Conservation (phyloP, 768 basidiomycete genomes). For the Hirschioporus abietinus region DNA sequence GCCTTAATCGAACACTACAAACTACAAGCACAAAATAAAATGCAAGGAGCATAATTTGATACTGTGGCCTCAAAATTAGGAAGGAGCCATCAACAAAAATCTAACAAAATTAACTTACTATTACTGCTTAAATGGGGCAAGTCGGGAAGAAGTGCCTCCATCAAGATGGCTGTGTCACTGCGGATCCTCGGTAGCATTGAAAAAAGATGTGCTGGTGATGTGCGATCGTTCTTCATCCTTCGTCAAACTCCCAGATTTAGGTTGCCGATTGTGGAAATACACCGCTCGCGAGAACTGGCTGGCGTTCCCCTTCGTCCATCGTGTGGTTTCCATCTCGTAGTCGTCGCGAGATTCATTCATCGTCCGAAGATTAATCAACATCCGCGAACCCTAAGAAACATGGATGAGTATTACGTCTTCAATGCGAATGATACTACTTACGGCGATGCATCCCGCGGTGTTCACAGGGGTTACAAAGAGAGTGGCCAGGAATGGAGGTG, state of each 20-base stretch:
- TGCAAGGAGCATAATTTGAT: no score
- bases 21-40: no score
- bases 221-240: background rate
- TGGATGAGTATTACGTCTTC: background rate
- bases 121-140: no score
- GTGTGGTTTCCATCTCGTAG: background rate
- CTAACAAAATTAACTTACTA: background rate
- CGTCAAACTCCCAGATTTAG: background rate
- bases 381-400: constrained; percentile 11
- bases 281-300: background rate
- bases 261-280: constrained; percentile 2
- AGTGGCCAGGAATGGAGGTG: constrained; percentile 9
- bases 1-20: no score
- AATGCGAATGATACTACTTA: background rate
- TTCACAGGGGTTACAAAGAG: constrained; percentile 12
- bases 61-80: no score
- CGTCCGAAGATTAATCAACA: constrained; percentile 10
- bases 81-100: no score
- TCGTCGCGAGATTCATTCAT: background rate
- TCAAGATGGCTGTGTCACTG: background rate
- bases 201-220: background rate
- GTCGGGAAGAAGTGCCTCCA: background rate
- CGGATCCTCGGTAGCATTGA: background rate
- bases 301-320: background rate
- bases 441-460: constrained; percentile 13